Evolutionary conservation across 2,329 filamentous ascomycete species (phyloP).

Genomic region (Monosporascus sp.): DNA sequence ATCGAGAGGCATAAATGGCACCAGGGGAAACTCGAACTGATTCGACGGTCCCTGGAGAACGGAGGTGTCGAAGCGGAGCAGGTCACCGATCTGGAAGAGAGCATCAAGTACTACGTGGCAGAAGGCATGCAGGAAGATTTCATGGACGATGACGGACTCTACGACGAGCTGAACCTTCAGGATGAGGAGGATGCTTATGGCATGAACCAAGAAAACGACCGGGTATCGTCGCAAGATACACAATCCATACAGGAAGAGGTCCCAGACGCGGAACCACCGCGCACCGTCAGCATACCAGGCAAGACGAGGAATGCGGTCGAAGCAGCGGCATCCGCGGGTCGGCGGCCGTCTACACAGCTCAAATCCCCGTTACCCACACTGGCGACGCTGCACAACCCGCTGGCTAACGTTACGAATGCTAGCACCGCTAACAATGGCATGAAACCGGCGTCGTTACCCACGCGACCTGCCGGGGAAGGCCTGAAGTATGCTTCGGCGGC

Average conservation of each 20-base stretch:
- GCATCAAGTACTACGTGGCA: constrained; percentile 91
- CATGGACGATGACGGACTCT: constrained; percentile 89
- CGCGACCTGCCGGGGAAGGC: constrained; percentile 79
- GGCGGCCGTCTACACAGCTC: constrained; percentile 81
- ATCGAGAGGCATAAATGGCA: constrained; percentile 97
- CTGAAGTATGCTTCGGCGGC: constrained; percentile 97
- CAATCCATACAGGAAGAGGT: constrained; percentile 87
- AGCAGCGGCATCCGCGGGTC: constrained; percentile 45
- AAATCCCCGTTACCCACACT: constrained; percentile 93
- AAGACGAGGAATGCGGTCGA: constrained; percentile 58
- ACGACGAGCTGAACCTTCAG: constrained; percentile 88
- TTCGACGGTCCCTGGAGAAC: constrained; percentile 87
- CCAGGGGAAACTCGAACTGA: constrained; percentile 83
- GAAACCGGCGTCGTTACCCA: constrained; percentile 88
- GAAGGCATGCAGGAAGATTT: constrained; percentile 86
- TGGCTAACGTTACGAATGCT: constrained; percentile 58
- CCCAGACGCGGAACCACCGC: constrained; percentile 52
- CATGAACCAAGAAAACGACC: constrained; percentile 74
- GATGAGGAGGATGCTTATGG: constrained; percentile 89
- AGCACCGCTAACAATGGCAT: constrained; percentile 54
- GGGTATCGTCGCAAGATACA: constrained; percentile 89
- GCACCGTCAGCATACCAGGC: constrained; percentile 38
- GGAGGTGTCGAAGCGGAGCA: constrained; percentile 83
- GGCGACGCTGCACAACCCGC: constrained; percentile 77
- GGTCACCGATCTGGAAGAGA: constrained; percentile 84